A percentile compares a stretch with the other conserved stretches of the same genome.
Evolutionary conservation across 1,284 basidiomycete species (phyloP).

Genomic region (Sporisorium exsertum): DNA sequence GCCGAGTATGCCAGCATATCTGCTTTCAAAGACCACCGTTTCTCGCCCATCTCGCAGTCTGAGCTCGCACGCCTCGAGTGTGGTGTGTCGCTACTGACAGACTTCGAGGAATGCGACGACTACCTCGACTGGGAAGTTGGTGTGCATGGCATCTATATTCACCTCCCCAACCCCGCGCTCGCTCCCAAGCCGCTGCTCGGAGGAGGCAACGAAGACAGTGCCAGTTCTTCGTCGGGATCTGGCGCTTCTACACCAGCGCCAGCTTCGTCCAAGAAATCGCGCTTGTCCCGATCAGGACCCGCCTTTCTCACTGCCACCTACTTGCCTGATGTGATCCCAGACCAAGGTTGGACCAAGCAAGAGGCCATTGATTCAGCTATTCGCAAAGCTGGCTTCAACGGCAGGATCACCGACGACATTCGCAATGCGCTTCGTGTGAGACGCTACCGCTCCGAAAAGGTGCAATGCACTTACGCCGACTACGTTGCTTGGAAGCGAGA

Average conservation of each 20-base stretch:
- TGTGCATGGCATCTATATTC: constrained; percentile 89
- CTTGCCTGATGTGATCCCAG: constrained; percentile 90
- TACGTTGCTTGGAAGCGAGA: constrained; percentile 70
- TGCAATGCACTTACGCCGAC: constrained; percentile 79
- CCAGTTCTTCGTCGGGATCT: constrained; percentile 76
- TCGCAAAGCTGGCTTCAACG: constrained; percentile 86
- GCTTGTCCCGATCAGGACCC: constrained; percentile 11
- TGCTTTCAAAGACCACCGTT: constrained; percentile 73
- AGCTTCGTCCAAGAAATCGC: constrained; percentile 11
- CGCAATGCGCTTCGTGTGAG: constrained; percentile 81
- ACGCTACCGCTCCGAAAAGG: constrained; percentile 86
- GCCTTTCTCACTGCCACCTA: constrained; percentile 86
- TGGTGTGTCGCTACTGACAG: constrained; percentile 89
- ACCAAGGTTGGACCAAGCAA: constrained; percentile 91
- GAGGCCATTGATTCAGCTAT: constrained; percentile 92
- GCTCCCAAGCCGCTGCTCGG: constrained; percentile 72
- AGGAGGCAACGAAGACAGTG: constrained; percentile 66
- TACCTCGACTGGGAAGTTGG: constrained; percentile 94
- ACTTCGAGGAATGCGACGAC: constrained; percentile 85
- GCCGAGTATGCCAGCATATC: constrained; percentile 84
- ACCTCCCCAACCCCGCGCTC: constrained; percentile 81
- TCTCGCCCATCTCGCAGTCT: constrained; percentile 77
- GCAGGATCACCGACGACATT: constrained; percentile 83
- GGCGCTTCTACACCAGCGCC: constrained; percentile 37
- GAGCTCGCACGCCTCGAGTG: constrained; percentile 87